Evolutionary conservation across 2,329 filamentous ascomycete genomes (phyloP).

Genomic region (Chaetomium sp.): DNA sequence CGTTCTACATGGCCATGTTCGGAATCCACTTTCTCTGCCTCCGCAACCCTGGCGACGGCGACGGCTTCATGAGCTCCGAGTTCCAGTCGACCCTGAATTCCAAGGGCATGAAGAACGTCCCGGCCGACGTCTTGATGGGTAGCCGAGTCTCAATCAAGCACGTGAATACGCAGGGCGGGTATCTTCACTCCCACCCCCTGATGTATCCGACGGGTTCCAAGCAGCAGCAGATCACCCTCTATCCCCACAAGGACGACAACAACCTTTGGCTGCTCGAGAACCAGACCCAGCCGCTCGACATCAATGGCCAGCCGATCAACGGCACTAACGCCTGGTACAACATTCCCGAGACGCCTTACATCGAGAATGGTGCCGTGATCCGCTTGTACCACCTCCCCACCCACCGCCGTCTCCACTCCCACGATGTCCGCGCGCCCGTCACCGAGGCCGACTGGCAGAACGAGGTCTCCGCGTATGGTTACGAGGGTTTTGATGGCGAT

Average conservation of each 20-base stretch:
- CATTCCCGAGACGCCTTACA: constrained; percentile 63
- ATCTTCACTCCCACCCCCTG: constrained; percentile 92
- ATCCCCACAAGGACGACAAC: constrained; percentile 99
- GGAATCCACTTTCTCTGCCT: constrained; percentile 94
- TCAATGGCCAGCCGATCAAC: constrained; percentile 74
- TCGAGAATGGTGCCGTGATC: constrained; percentile 79
- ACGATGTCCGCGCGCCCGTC: constrained; percentile 86
- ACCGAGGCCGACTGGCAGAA: constrained; percentile 93
- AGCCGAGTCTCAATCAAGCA: constrained; percentile 86
- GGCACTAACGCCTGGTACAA: constrained; percentile 85
- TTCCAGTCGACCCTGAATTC: constrained; percentile 97
- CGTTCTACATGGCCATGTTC: constrained; percentile 97
- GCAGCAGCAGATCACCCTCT: constrained; percentile 97
- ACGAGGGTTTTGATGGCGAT: constrained; percentile 94
- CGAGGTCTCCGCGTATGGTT: constrained; percentile 95
- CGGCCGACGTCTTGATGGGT: constrained; percentile 87
- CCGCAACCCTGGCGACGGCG: constrained; percentile 91
- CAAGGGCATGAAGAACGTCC: constrained; percentile 93
- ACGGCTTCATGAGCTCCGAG: constrained; percentile 99
- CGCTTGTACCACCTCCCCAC: constrained; percentile 83
- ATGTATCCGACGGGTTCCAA: constrained; percentile 99
- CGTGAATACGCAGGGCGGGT: constrained; percentile 96
- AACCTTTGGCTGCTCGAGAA: constrained; percentile 95
- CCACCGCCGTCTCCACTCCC: constrained; percentile 88
- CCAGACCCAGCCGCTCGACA: constrained; percentile 83